These are phyloP conservation scores for Nicotiana noctiflora DNA, from an alignment of 257 asterid genomes.

Conservation along the genomic window DNA sequence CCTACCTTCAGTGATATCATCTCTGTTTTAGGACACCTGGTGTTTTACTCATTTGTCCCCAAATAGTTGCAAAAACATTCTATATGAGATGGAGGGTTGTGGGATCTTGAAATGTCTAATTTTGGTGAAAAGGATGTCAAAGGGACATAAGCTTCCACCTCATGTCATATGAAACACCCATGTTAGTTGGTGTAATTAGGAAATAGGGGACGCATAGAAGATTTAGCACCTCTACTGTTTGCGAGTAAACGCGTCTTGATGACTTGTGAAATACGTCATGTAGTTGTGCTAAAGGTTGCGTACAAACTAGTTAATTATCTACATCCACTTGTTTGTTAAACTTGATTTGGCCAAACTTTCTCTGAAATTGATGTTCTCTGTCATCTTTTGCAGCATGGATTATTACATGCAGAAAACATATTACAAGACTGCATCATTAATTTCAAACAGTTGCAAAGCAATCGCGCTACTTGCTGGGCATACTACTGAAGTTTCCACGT, in stretches of 20 bases:
- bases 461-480: constrained; percentile 94
- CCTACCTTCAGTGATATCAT: not conserved
- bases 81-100: not conserved
- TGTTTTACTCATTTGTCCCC: not conserved
- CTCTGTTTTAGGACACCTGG: not conserved
- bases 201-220: not conserved
- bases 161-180: not conserved
- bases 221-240: not conserved
- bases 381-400: constrained; percentile 71
- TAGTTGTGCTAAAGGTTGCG: not conserved
- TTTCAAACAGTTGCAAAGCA: constrained; percentile 93
- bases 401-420: constrained; percentile 96
- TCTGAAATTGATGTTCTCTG: not conserved
- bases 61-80: not conserved
- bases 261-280: not conserved
- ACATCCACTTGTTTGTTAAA: not conserved
- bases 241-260: not conserved
- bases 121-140: not conserved
- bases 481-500: constrained; percentile 68
- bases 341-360: not conserved
- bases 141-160: not conserved
- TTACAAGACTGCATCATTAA: constrained; percentile 90
- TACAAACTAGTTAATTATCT: not conserved
- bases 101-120: not conserved
- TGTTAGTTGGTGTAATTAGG: not conserved